Evolutionary conservation across 2,329 filamentous ascomycete genomes (phyloP).

Genomic region (Didymella exigua): DNA sequence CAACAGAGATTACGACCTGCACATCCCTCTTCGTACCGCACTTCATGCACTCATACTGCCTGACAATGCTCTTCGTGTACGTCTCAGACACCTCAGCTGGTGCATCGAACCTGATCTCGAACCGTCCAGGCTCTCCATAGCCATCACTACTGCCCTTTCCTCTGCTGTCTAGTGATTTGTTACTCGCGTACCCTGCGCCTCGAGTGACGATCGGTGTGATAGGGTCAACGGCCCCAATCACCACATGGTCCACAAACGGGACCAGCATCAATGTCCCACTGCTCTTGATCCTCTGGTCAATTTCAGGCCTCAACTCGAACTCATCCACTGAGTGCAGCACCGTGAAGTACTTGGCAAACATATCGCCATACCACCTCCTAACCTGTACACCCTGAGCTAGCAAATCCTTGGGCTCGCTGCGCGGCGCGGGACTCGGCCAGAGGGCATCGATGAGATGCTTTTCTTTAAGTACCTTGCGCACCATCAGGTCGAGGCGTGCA

Average conservation of each 20-base stretch:
- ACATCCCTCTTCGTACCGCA: constrained; percentile 46
- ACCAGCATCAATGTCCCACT: constrained; percentile 44
- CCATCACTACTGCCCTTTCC: constrained; percentile 16
- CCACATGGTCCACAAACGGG: constrained; percentile 43
- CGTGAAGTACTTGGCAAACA: constrained; percentile 47
- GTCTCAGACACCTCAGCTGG: constrained; percentile 38
- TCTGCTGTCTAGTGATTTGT: constrained; percentile 24
- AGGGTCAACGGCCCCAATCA: constrained; percentile 41
- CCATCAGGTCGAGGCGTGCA: constrained; percentile 43
- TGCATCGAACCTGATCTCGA: constrained; percentile 45
- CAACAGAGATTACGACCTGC: constrained; percentile 41
- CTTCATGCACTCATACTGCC: constrained; percentile 45
- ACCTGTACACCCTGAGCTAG: constrained; percentile 43
- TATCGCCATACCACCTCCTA: constrained; percentile 45
- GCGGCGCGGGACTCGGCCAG: constrained; percentile 43
- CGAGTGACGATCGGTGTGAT: constrained; percentile 43
- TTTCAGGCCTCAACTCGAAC: constrained; percentile 39
- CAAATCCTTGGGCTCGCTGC: constrained; percentile 33
- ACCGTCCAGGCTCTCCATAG: constrained; percentile 39
- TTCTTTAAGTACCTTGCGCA: constrained; percentile 46
- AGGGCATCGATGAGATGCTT: constrained; percentile 46
- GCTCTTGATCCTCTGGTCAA: constrained; percentile 38
- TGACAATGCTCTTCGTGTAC: constrained; percentile 37
- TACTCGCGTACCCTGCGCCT: constrained; percentile 39
- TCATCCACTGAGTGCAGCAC: constrained; percentile 39